phyloP scores from a whole-genome alignment of 768 basidiomycete genomes.

The Cystobasidium tubakii region DNA sequence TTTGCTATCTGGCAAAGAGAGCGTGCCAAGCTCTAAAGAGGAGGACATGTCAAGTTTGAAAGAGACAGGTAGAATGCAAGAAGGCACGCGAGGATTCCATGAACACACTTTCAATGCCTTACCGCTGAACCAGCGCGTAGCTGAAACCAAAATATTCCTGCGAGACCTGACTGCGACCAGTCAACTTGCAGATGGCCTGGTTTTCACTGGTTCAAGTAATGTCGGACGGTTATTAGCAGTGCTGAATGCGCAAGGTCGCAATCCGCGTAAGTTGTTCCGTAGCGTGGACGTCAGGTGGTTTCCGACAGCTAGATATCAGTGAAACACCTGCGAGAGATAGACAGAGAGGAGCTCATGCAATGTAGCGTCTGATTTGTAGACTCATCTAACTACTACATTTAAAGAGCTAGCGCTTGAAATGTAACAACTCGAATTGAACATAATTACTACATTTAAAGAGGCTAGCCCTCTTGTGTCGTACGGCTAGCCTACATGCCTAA shows the following conservation, averaged over 20 bases:
- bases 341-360: too few relatives aligned
- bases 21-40: background rate
- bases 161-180: constrained; percentile 43
- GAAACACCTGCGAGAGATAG: too few relatives aligned
- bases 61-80: background rate
- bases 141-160: constrained; percentile 36
- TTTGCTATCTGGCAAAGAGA: background rate
- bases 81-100: background rate
- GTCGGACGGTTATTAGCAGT: constrained; percentile 43
- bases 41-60: background rate
- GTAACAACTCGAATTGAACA: too few relatives aligned
- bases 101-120: constrained; percentile 40
- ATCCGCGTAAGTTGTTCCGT: background rate
- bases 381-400: background rate
- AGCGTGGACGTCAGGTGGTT: constrained; percentile 33
- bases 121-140: constrained; percentile 26
- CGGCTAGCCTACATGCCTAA: too few relatives aligned
- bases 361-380: background rate
- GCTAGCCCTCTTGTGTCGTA: too few relatives aligned
- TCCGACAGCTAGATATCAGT: constrained; percentile 28
- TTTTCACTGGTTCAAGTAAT: constrained; percentile 42
- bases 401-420: background rate
- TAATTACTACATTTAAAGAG: too few relatives aligned
- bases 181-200: constrained; percentile 39
- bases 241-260: constrained; percentile 28